Percentiles rank a stretch among this genome's conserved stretches.
These are phyloP conservation scores for Nicotiana tomentosiformis DNA, from an alignment of 257 asterid genomes.

Conservation along the genomic window DNA sequence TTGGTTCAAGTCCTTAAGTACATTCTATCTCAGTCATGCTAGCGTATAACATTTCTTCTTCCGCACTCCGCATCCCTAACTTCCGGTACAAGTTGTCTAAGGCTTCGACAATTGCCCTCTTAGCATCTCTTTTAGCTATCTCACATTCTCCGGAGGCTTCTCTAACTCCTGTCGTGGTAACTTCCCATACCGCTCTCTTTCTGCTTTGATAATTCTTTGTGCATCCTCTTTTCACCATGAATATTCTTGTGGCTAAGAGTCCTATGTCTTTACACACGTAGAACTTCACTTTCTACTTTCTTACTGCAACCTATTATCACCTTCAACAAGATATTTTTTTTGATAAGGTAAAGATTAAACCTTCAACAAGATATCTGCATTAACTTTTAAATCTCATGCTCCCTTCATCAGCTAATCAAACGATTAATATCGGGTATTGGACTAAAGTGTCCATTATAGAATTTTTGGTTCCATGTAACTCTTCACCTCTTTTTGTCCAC, in stretches of 20 bases:
- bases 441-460: not conserved
- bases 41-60: too few relatives aligned
- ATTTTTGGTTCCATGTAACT: not conserved
- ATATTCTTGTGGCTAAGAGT: not conserved
- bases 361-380: not conserved
- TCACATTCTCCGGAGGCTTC: too few relatives aligned
- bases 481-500: not conserved
- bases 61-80: too few relatives aligned
- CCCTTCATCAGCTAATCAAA: too few relatives aligned
- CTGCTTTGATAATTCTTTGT: not conserved
- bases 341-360: too few relatives aligned
- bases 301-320: not conserved
- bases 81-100: too few relatives aligned
- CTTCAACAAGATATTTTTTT: not conserved
- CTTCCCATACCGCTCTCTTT: not conserved
- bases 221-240: not conserved
- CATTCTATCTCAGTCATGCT: too few relatives aligned
- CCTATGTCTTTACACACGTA: not conserved
- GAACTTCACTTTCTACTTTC: not conserved
- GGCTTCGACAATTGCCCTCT: too few relatives aligned
- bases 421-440: not conserved
- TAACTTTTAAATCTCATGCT: not conserved
- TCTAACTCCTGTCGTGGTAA: not conserved
- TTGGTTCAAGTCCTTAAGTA: too few relatives aligned
- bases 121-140: too few relatives aligned